Evolutionary conservation across 139 green algal species (phyloP), one percentile per base, ranked within the genome.

Genomic region (Volvox africanus): DNA sequence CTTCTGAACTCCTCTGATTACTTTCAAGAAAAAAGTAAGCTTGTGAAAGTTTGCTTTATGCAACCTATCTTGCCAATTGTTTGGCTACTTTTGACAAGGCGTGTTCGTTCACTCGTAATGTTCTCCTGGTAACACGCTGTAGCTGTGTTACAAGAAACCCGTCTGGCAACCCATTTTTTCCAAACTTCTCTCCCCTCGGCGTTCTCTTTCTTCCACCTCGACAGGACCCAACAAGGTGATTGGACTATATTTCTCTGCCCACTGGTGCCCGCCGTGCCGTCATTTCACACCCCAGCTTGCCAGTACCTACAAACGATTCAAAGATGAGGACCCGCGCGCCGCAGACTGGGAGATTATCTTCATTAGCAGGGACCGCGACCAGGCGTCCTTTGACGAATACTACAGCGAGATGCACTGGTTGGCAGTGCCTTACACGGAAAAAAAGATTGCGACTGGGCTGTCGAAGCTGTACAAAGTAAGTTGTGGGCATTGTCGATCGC

Each of bases 221-320:
- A 35, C 79, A 87, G 88, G 88, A 26, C 79, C 88, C 61, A 55
- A 55, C 78, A 91, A 91, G 79, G 36, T 88, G 2, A 19, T 91
- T 0, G 88, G 36, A 26, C 79, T 91, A 0, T 91, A 91, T 80
- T 91, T 91, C 65, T 88, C 78, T 26, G 88, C 88, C 9, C 88
- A 91, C 65, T 91, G 88, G 90, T 92, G 89, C 89, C 75, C 75
- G 0, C 89, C 89, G 61, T 92, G 89, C 89, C 89, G 83, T 21
- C 2, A 13, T 35, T 92, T 92, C 83, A 92, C 89, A 0, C 89
- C 89, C 16, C 17, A 82, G 55, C 91, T 93, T 28, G 86, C 68
- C 1, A 16, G 22, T 1, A 86, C 61, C 22, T 93, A 91, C 79
- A 61, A 62, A 5, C 26, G 30, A 32, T 90, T 93, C 84, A 91